Evolutionary conservation across 2,329 filamentous ascomycete species (phyloP), one percentile per base, ranked within the genome.

Genomic region (Neonectria neomacrospora): DNA sequence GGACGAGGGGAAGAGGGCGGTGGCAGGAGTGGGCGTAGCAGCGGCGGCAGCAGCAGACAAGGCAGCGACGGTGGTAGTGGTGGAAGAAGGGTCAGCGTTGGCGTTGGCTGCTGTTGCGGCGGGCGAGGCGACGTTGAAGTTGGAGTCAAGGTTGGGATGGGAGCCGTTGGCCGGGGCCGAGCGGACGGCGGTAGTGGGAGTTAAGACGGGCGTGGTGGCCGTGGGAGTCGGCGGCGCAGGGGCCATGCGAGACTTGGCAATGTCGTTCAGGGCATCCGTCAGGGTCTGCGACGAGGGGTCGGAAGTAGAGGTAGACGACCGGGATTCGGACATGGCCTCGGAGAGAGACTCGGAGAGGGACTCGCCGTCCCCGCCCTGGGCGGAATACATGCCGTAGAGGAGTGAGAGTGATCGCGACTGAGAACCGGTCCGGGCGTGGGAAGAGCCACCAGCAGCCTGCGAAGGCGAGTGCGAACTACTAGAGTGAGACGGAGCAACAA

Each of bases 271-370:
- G 9, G 85, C 83, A 66, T 88, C 83, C 65, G 89, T 89, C 10
- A 94, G 84, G 63, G 87, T 88, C 72, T 90, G 87, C 2, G 88
- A 86, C 1, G 82, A 83, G 6, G 81, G 67, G 54, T 57, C 16
- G 16, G 14, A 5, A 39, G 32, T 34, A 37, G 34, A 37, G 34
- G 14, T 7, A n/a, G 34, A 37, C 18, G 50, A 39, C n/a, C 16
- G 26, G 23, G 57, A 8, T n/a, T 48, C 16, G 57, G 50, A 34
- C 18, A 37, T 28, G 14, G 45, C 39, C 32, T 52, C 47, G 55
- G 34, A 58, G 34, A 76, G 59, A 67, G 61, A 18, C 50, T 54
- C 26, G 37, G 58, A 56, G 48, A 34, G 57, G 58, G 81, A 78
- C 39, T 81, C 79, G 65, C 72, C 73, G 67, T 72, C 72, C 66